phyloP scores from a whole-genome alignment of 1,139 yeast genomes.

The Kazachstania sp. region DNA sequence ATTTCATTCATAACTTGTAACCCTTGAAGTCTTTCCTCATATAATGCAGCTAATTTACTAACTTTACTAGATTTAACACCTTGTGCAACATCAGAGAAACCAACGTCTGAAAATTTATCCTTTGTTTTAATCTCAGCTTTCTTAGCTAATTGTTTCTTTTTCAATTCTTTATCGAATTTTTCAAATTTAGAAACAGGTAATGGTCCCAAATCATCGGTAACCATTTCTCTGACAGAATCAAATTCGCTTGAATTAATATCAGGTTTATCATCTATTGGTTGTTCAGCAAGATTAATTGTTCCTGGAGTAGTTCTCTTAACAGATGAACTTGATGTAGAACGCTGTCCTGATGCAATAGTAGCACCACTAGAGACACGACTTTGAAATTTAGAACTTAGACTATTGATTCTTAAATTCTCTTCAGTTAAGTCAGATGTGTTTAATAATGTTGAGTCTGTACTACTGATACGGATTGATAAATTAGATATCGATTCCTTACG shows the following conservation, averaged over 20 bases:
- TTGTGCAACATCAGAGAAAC: conserved; percentile 40
- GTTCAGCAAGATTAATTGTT: not conserved
- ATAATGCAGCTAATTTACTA: conserved; percentile 45
- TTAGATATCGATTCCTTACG: conserved; percentile 8
- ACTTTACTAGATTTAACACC: conserved; percentile 39
- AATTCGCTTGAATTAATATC: conserved; percentile 6
- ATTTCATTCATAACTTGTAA: conserved; percentile 38
- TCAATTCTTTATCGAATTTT: conserved; percentile 26
- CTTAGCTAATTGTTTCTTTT: conserved; percentile 18
- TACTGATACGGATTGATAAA: conserved; percentile 9
- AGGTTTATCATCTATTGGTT: not conserved
- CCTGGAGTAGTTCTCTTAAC: not conserved
- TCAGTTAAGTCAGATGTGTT: not conserved
- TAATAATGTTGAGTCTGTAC: conserved; percentile 9
- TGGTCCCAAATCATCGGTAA: conserved; percentile 13
- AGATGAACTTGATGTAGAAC: not conserved
- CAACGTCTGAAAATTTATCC: conserved; percentile 28
- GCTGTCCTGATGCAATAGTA: not conserved
- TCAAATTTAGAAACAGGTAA: conserved; percentile 15
- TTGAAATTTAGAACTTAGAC: not conserved
- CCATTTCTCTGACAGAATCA: conserved; percentile 18
- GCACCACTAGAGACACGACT: not conserved
- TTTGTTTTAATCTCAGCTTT: conserved; percentile 14
- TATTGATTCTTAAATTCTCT: not conserved
- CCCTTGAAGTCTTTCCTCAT: conserved; percentile 50